phyloP scores from a whole-genome alignment of 768 basidiomycete genomes.

The Boletus rubroflammeus region DNA sequence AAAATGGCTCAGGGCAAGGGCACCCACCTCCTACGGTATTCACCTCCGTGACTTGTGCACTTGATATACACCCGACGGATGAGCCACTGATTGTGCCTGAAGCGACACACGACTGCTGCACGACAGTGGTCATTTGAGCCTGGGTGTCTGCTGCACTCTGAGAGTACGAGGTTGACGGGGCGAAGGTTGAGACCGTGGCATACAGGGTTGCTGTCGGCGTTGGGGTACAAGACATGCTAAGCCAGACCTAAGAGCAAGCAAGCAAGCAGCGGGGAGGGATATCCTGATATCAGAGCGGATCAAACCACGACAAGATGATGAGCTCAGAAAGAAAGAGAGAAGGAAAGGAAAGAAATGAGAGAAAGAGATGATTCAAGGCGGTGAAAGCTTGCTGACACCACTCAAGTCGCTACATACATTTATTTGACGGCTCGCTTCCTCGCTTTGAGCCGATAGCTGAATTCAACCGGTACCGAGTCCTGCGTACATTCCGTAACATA shows the following conservation, averaged over 20 bases:
- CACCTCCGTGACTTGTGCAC: constrained; percentile 25
- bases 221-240: constrained; percentile 37
- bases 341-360: background rate
- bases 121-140: constrained; percentile 32
- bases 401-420: too few relatives aligned
- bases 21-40: constrained; percentile 37
- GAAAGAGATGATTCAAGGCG: constrained; percentile 3
- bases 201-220: constrained; percentile 44
- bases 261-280: background rate
- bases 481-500: background rate
- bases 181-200: constrained; percentile 34
- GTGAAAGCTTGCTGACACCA: background rate
- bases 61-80: constrained; percentile 29
- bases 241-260: background rate
- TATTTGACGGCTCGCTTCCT: too few relatives aligned
- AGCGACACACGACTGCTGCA: constrained; percentile 31
- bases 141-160: constrained; percentile 32
- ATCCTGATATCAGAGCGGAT: background rate
- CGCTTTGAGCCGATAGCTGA: too few relatives aligned
- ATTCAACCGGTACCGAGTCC: too few relatives aligned
- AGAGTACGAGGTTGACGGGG: constrained; percentile 36
- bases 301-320: background rate
- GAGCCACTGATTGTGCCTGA: constrained; percentile 26
- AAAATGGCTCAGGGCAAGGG: background rate
- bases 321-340: background rate